Evolutionary conservation across 2,329 filamentous ascomycete genomes (phyloP).

Genomic region (Aschersonia sp.): DNA sequence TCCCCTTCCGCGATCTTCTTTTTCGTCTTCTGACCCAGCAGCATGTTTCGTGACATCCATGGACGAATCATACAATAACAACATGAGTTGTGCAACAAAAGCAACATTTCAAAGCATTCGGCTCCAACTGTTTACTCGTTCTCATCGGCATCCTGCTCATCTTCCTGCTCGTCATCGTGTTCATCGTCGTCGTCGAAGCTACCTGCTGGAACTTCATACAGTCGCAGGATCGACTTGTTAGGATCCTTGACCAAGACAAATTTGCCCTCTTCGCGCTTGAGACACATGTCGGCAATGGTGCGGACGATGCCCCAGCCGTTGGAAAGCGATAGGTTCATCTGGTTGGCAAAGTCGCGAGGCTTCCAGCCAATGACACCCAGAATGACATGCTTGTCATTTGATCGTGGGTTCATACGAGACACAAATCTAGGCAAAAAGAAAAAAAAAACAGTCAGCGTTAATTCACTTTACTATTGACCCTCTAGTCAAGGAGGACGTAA

Average conservation of each 20-base stretch:
- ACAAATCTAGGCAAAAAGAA: conserved; percentile 53
- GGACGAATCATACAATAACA: not conserved
- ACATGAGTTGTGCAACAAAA: not conserved
- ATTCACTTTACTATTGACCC: no score
- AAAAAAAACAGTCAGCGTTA: not conserved
- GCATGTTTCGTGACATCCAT: no score
- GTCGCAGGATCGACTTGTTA: conserved; percentile 85
- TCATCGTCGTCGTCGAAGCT: conserved; percentile 88
- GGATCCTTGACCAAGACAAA: conserved; percentile 80
- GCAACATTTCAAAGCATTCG: not conserved
- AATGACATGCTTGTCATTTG: conserved; percentile 85
- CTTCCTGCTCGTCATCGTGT: conserved; percentile 40
- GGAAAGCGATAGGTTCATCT: conserved; percentile 95
- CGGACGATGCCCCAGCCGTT: conserved; percentile 99
- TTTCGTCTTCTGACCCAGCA: no score
- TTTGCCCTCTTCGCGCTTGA: conserved; percentile 64
- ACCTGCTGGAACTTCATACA: conserved; percentile 79
- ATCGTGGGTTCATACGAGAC: conserved; percentile 82
- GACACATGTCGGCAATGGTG: conserved; percentile 90
- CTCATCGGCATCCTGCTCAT: conserved; percentile 25
- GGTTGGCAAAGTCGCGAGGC: conserved; percentile 85
- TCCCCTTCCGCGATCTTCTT: no score
- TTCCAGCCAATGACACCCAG: conserved; percentile 96
- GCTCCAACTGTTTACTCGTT: conserved; percentile 12
- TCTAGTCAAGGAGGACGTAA: conserved; percentile 1